Conservation (phyloP, 306 rosid genomes). For the Lathyrus sativus region DNA sequence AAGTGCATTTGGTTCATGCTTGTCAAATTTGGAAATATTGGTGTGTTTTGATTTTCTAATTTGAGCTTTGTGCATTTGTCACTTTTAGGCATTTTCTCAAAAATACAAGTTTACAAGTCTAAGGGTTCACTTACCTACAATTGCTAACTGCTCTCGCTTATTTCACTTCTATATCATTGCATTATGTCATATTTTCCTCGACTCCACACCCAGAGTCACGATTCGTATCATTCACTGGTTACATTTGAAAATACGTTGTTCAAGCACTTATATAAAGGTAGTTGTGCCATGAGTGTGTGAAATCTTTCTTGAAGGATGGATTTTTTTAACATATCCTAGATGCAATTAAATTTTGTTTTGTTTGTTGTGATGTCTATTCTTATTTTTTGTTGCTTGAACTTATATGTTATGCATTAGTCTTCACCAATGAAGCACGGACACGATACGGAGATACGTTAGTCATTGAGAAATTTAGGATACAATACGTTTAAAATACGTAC, state of each 20-base stretch:
- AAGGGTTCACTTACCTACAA: conserved; percentile 13
- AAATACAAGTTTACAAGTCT: conserved; percentile 6
- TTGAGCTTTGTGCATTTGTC: conserved; percentile 25
- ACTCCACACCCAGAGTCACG: neutral
- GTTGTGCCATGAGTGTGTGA: conserved; percentile 22
- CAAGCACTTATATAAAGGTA: conserved; percentile 11
- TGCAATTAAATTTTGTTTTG: neutral
- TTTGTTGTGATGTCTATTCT: conserved; percentile 14
- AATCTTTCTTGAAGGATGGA: conserved; percentile 10
- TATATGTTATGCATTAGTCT: neutral
- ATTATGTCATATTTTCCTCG: conserved; percentile 10
- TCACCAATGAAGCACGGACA: too few relatives aligned
- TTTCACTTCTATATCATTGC: conserved; percentile 31
- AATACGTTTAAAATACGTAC: too few relatives aligned
- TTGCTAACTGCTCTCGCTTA: conserved; percentile 12
- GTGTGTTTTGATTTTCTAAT: conserved; percentile 12
- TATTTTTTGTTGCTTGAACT: neutral
- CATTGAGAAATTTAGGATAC: too few relatives aligned
- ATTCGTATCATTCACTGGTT: conserved; percentile 17
- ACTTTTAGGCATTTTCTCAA: conserved; percentile 6
- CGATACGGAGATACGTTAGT: too few relatives aligned
- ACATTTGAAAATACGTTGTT: conserved; percentile 1
- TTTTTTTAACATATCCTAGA: neutral
- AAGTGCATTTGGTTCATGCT: conserved; percentile 21
- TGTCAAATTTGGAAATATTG: conserved; percentile 18